These are phyloP conservation scores for Amylostereum areolatum DNA, from an alignment of 1,284 basidiomycete genomes.

Conservation along the genomic window DNA sequence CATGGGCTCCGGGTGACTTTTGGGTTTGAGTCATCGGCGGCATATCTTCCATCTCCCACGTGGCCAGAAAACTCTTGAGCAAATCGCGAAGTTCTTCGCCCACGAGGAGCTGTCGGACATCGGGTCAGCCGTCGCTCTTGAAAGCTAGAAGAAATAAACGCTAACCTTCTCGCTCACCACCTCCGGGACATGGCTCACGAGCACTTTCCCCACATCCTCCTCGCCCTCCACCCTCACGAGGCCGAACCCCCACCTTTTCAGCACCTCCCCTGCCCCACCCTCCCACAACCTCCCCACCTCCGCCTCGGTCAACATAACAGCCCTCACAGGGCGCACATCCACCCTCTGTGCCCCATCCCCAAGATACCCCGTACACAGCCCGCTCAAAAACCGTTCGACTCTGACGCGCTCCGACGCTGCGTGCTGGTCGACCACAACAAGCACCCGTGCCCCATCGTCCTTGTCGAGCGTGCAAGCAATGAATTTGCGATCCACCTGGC, in stretches of 20 bases:
- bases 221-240: slow-evolving; percentile 35
- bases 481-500: slow-evolving; percentile 84
- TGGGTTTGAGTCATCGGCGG: not conserved
- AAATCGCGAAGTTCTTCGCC: slow-evolving; percentile 63
- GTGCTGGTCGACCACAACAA: slow-evolving; percentile 91
- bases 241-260: slow-evolving; percentile 70
- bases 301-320: slow-evolving; percentile 56
- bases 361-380: slow-evolving; percentile 64
- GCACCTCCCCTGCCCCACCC: slow-evolving; percentile 32
- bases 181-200: slow-evolving; percentile 53
- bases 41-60: slow-evolving; percentile 24
- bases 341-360: slow-evolving; percentile 30
- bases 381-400: slow-evolving; percentile 76
- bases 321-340: slow-evolving; percentile 43
- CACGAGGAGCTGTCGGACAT: slow-evolving; percentile 44
- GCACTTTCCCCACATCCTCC: slow-evolving; percentile 46
- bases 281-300: slow-evolving; percentile 49
- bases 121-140: slow-evolving; percentile 1
- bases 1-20: not conserved
- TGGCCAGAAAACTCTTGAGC: slow-evolving; percentile 58
- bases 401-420: slow-evolving; percentile 91
- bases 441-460: slow-evolving; percentile 17
- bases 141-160: not conserved
- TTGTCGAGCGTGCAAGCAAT: slow-evolving; percentile 19
- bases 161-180: slow-evolving; percentile 65